Evolutionary conservation across 2,329 filamentous ascomycete species (phyloP).

Genomic region (Ophiostoma novo-ulmi): DNA sequence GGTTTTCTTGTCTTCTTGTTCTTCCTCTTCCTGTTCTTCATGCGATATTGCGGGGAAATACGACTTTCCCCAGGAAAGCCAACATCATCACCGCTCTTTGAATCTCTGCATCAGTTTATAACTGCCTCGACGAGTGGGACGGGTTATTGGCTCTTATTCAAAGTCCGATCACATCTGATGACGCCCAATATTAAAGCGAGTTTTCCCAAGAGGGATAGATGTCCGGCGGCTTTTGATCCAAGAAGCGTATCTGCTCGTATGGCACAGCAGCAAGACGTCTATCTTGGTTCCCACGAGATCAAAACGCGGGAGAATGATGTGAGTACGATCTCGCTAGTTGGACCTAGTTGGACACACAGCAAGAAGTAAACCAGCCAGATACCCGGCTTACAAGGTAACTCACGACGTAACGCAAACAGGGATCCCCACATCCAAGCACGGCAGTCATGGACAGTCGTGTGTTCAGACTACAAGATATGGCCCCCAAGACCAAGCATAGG

Average conservation of each 20-base stretch:
- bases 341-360: neutral
- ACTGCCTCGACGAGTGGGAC: neutral
- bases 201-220: constrained; percentile 5
- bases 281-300: neutral
- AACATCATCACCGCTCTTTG: neutral
- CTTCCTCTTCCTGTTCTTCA: neutral
- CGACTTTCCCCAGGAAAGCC: neutral
- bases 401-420: neutral
- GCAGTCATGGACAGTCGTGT: neutral
- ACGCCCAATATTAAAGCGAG: neutral
- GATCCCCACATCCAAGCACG: neutral
- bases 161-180: neutral
- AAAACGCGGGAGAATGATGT: neutral
- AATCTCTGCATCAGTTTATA: neutral
- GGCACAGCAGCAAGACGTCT: neutral
- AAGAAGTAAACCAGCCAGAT: neutral
- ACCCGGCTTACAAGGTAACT: neutral
- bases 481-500: neutral
- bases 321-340: neutral
- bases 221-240: neutral
- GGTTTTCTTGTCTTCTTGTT: neutral
- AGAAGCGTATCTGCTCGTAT: neutral
- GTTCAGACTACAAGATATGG: neutral
- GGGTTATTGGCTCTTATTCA: neutral
- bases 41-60: neutral